phyloP scores from a whole-genome alignment of 23 red algal species.

The Agarophyton chilense region DNA sequence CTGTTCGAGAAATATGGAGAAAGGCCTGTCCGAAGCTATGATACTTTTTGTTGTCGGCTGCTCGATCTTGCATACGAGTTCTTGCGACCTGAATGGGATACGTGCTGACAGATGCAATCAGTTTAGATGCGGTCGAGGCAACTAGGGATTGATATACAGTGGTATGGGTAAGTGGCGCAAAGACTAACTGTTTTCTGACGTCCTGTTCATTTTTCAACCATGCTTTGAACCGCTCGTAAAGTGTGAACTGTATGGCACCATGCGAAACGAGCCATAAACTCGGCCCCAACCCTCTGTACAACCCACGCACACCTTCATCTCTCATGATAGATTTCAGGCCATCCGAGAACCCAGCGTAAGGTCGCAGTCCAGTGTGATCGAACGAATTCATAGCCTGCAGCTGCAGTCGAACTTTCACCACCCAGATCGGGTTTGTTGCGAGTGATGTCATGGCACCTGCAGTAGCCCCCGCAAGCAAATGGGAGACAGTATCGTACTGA shows the following conservation, averaged over 20 bases:
- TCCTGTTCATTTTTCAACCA: slow-evolving; percentile 29
- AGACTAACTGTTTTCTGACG: neutral
- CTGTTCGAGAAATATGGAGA: slow-evolving; percentile 47
- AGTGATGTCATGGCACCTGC: slow-evolving; percentile 84
- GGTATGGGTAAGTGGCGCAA: neutral
- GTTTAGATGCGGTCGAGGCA: slow-evolving; percentile 85
- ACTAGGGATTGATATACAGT: slow-evolving; percentile 71
- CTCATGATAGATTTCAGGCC: slow-evolving; percentile 55
- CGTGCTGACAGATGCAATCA: slow-evolving; percentile 84
- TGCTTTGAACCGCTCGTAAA: slow-evolving; percentile 81
- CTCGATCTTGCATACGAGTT: slow-evolving; percentile 93
- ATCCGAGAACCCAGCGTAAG: slow-evolving; percentile 67
- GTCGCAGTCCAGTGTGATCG: neutral
- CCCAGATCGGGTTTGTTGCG: slow-evolving; percentile 97
- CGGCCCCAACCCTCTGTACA: slow-evolving; percentile 91
- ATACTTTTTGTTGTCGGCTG: slow-evolving; percentile 39
- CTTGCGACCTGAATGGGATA: slow-evolving; percentile 97
- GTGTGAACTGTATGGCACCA: slow-evolving; percentile 93
- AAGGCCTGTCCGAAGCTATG: slow-evolving; percentile 50
- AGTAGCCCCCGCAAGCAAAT: slow-evolving; percentile 69
- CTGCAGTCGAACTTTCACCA: slow-evolving; percentile 95
- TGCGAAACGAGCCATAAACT: slow-evolving; percentile 92
- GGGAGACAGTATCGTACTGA: neutral
- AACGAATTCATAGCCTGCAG: slow-evolving; percentile 42
- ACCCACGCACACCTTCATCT: slow-evolving; percentile 82